Evolutionary conservation across 2,329 filamentous ascomycete species (phyloP).

Genomic region (Paraphaeosphaeria sporulosa): DNA sequence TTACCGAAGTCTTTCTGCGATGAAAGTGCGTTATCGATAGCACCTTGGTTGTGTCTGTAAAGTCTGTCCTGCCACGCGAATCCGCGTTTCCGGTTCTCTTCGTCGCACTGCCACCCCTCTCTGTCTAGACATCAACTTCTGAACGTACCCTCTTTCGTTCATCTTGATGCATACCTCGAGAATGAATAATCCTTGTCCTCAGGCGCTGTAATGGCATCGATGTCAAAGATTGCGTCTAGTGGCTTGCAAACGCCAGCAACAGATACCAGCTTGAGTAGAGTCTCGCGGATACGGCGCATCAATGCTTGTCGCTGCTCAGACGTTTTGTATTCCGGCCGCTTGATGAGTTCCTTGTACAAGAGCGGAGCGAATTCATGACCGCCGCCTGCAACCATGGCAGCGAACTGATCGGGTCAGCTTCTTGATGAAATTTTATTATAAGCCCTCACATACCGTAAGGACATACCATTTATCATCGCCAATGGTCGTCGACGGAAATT

Average conservation of each 20-base stretch:
- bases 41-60: slow-evolving; percentile 59
- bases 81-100: slow-evolving; percentile 62
- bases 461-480: slow-evolving; percentile 58
- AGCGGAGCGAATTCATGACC: slow-evolving; percentile 61
- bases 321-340: slow-evolving; percentile 56
- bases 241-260: slow-evolving; percentile 70
- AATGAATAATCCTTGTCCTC: slow-evolving; percentile 66
- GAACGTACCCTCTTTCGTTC: not conserved
- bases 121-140: slow-evolving; percentile 24
- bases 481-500: slow-evolving; percentile 53
- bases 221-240: slow-evolving; percentile 66
- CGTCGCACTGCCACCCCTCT: slow-evolving; percentile 66
- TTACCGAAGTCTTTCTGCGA: slow-evolving; percentile 57
- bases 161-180: slow-evolving; percentile 50
- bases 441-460: slow-evolving; percentile 42
- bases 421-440: slow-evolving; percentile 16
- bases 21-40: slow-evolving; percentile 49
- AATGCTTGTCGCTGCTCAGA: slow-evolving; percentile 56
- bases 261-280: slow-evolving; percentile 63
- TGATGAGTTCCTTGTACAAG: slow-evolving; percentile 65
- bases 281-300: slow-evolving; percentile 63
- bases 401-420: slow-evolving; percentile 34
- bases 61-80: slow-evolving; percentile 64
- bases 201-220: slow-evolving; percentile 58
- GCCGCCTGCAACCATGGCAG: slow-evolving; percentile 59